Evolutionary conservation across 306 rosid species (phyloP), one percentile per base, ranked within the genome.

Genomic region (Sophora flavescens): DNA sequence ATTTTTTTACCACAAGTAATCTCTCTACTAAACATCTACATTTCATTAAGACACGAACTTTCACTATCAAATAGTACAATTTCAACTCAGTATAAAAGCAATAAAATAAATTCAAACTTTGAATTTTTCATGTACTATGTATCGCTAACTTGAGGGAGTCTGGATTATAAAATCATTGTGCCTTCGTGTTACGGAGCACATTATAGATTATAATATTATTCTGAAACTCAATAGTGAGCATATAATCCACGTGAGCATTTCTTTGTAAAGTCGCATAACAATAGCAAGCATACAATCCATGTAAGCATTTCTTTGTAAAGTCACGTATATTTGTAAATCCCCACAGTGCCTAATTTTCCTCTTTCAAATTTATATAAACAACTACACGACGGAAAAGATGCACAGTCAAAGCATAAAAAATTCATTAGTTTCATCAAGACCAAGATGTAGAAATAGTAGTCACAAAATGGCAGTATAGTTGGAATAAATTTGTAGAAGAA

Each of bases 401-500:
- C 10, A 6, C 62, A 50, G 77, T 68, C 38, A 17, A 12, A 22
- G 63, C 17, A 62, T 47, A 53, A 78, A 60, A 35, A 58, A 14
- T 41, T 41, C 71, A 71, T 58, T 32, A 72, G 76, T 71, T 61
- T 80, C 69, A 67, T 78, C 68, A 7, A 51, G 63, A 44, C 26
- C 59, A 71, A 41, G 44, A 74, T 30, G n/a, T 15, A 69, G 62
- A 63, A 41, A 48, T 56, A 12, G 60, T 52, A 77, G 59, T 64
- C 32, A 48, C 41, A 58, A 63, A 35, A 52, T 44, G 63, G 63
- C 10, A 10, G 51, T 15, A 17, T 70, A 47, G 54, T 33, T 45
- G 69, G 66, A 44, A 74, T 50, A 62, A 77, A 62, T 63, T 14
- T 51, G 22, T 6, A 64, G 78, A 82, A 84, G 83, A 70, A 77